phyloP scores from a whole-genome alignment of 345 rosid genomes.

The Gynandropsis gynandra region DNA sequence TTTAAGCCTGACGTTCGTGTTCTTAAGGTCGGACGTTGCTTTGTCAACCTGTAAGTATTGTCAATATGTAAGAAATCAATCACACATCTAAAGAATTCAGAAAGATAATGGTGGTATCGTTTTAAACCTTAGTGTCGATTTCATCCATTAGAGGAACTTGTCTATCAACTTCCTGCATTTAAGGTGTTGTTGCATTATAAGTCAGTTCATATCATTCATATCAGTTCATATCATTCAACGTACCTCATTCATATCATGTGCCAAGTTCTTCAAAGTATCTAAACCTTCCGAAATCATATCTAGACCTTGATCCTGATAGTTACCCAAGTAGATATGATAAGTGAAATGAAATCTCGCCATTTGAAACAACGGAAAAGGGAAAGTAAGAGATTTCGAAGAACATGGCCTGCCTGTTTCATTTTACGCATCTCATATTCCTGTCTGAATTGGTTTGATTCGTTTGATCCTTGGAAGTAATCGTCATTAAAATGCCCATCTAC shows the following conservation, averaged over 20 bases:
- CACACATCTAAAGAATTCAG: slow-evolving; percentile 8
- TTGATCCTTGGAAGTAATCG: slow-evolving; percentile 81
- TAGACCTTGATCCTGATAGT: slow-evolving; percentile 85
- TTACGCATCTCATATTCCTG: slow-evolving; percentile 95
- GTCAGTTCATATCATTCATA: slow-evolving; percentile 16
- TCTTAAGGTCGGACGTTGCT: slow-evolving; percentile 89
- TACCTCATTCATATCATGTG: slow-evolving; percentile 96
- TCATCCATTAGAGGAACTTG: slow-evolving; percentile 99
- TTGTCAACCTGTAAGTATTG: slow-evolving; percentile 64
- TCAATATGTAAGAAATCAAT: not conserved
- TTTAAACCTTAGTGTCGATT: slow-evolving; percentile 78
- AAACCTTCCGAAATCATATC: slow-evolving; percentile 92
- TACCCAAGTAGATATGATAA: slow-evolving; percentile 14
- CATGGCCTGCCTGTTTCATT: slow-evolving; percentile 63
- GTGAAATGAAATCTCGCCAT: slow-evolving; percentile 11
- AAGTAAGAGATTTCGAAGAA: slow-evolving; percentile 1
- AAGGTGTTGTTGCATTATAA: slow-evolving; percentile 14
- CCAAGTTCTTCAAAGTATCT: slow-evolving; percentile 95
- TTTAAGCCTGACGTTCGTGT: slow-evolving; percentile 93
- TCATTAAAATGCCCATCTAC: slow-evolving; percentile 72
- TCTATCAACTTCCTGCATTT: slow-evolving; percentile 79
- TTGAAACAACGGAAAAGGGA: not conserved
- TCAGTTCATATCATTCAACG: slow-evolving; percentile 19
- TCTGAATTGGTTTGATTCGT: slow-evolving; percentile 69
- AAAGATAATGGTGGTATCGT: slow-evolving; percentile 2